Base-by-base conservation (phyloP, 164 flowering plant genomes). In the Macadamia tetraphylla region DNA sequence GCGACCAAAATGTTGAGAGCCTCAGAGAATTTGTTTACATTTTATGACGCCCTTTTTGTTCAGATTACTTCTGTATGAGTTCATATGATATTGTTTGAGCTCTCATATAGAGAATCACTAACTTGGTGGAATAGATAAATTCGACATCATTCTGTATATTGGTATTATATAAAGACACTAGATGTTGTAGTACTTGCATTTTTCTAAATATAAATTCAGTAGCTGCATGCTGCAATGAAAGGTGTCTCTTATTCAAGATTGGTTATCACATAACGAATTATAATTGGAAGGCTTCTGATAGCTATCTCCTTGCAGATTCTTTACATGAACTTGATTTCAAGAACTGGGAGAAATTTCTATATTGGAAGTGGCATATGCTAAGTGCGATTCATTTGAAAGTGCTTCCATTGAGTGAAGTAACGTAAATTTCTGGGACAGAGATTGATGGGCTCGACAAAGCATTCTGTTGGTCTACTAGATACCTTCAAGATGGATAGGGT, bases 401-500 rank as follows among this genome's bases (percentile, higher is more conserved):
- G 56, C 58, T 67, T 67, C 68, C 69, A 43, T 64, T 23, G 30
- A 65, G 65, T 49, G 48, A 63, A 71, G 59, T 43, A 29, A 42
- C 40, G 15, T 63, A 55, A 58, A 62, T 29, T 67, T 29, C 55
- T 46, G 35, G 29, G 62, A 55, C 40, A 48, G 32, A 18, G 67
- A 55, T 11, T 18, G 9, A 88, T 83, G 90, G 82, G 81, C 3
- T 73, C 85, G 23, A 75, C 75, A 11, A 85, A 75, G 75, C 84
- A 80, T 46, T 68, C 87, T 67, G 58, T 63, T 67, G 82, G 88
- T 58, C 77, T 91, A 51, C 70, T 88, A 52, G 89, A 86, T 64
- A 81, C 81, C 56, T 72, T 91, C 59, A 88, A 74, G 70, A 95
- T 92, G 96, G 91, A 89, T 80, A 89, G 88, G 67, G 93, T 95